These are phyloP conservation scores for Colletotrichum godetiae DNA, from an alignment of 2,329 filamentous ascomycete genomes.

Conservation along the genomic window DNA sequence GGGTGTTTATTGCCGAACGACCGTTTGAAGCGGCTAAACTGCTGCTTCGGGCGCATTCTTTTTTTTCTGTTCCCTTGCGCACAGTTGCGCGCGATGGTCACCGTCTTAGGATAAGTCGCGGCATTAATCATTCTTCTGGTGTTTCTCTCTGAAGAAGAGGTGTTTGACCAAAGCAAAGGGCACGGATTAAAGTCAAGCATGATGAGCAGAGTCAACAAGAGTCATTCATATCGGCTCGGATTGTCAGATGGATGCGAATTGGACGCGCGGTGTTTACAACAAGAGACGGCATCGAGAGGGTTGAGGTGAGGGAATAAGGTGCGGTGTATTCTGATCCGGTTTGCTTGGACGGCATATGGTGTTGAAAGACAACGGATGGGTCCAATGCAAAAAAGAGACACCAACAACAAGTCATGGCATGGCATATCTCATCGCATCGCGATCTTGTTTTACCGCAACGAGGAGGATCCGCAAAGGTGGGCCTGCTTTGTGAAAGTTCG, in stretches of 20 bases:
- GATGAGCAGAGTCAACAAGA: conserved; percentile 18
- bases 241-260: neutral
- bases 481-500: conserved; percentile 22
- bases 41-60: neutral
- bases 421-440: neutral
- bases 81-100: conserved; percentile 28
- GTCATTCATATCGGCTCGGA: conserved; percentile 22
- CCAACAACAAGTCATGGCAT: neutral
- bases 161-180: neutral
- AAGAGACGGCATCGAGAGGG: neutral
- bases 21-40: neutral
- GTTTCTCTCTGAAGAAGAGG: neutral
- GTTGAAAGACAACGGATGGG: neutral
- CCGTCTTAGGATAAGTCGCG: conserved; percentile 26
- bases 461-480: conserved; percentile 10
- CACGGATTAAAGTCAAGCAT: conserved; percentile 5
- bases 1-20: neutral
- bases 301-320: neutral
- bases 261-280: neutral
- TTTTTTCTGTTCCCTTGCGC: neutral
- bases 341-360: neutral
- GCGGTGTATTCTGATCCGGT: too few relatives aligned
- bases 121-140: neutral
- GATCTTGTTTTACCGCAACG: neutral
- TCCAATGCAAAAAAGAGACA: neutral